phyloP scores from a whole-genome alignment of 129 eudicot species.

The Flaveria ramosissima region DNA sequence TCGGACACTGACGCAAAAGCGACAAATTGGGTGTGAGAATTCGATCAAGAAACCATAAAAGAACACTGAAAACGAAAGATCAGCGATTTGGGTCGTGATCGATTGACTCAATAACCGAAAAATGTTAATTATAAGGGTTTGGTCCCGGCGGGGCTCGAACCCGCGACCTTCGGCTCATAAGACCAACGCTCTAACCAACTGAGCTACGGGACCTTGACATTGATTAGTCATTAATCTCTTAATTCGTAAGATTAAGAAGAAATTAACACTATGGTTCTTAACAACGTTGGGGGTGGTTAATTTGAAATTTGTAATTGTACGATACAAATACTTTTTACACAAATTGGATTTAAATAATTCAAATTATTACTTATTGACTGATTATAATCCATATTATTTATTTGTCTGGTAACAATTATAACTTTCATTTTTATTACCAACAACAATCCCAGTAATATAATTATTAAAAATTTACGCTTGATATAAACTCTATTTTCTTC shows the following conservation, averaged over 20 bases:
- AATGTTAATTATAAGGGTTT: neutral
- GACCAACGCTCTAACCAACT: constrained; percentile 99
- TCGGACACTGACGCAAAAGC: constrained; percentile 34
- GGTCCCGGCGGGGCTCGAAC: constrained; percentile 99
- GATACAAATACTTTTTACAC: too few relatives aligned
- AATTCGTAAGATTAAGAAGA: neutral
- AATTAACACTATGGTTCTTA: neutral
- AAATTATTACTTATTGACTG: too few relatives aligned
- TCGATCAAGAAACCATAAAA: constrained; percentile 8
- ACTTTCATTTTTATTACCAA: too few relatives aligned
- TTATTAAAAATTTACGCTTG: too few relatives aligned
- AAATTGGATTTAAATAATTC: too few relatives aligned
- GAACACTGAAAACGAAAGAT: constrained; percentile 13
- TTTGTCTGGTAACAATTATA: too few relatives aligned
- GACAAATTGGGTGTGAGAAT: constrained; percentile 16
- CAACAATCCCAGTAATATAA: too few relatives aligned
- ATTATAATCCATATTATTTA: too few relatives aligned
- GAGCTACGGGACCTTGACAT: constrained; percentile 80
- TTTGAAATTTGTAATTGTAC: too few relatives aligned
- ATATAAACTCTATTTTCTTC: too few relatives aligned
- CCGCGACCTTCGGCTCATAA: constrained; percentile 99
- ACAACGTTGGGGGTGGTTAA: too few relatives aligned
- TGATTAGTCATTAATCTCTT: neutral
- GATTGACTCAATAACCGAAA: neutral
- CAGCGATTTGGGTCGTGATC: neutral